Evolutionary conservation across 192 early-diverging fungal genomes (phyloP).

Genomic region (Umbelopsis isabellina): DNA sequence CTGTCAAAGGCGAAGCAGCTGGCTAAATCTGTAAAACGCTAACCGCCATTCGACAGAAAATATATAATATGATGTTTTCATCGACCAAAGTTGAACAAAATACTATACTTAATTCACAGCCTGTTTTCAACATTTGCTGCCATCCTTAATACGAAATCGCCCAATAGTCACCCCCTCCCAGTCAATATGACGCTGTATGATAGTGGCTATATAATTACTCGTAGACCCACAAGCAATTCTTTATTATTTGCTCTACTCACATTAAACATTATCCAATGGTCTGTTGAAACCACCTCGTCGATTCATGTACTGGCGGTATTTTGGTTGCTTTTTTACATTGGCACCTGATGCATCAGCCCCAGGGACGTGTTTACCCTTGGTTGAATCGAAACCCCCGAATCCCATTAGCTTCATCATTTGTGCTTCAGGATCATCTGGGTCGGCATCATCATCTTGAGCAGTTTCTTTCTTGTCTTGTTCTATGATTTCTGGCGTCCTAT

Average conservation of each 20-base stretch:
- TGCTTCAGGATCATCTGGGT: slow-evolving; percentile 64
- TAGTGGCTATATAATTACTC: too few relatives aligned
- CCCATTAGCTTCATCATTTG: slow-evolving; percentile 89
- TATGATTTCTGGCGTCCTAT: background rate
- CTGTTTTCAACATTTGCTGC: too few relatives aligned
- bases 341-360: slow-evolving; percentile 75
- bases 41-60: background rate
- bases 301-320: slow-evolving; percentile 96
- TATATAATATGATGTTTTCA: too few relatives aligned
- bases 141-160: too few relatives aligned
- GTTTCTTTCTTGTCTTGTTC: background rate
- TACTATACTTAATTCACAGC: too few relatives aligned
- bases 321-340: slow-evolving; percentile 83
- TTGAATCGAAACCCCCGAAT: slow-evolving; percentile 85
- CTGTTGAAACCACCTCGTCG: slow-evolving; percentile 88
- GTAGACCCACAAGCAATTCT: too few relatives aligned
- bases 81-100: too few relatives aligned
- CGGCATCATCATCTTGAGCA: slow-evolving; percentile 19
- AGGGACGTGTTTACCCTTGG: slow-evolving; percentile 80
- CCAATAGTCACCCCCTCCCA: too few relatives aligned
- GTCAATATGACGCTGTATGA: too few relatives aligned
- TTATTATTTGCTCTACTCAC: background rate
- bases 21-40: background rate
- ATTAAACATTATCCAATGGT: slow-evolving; percentile 17
- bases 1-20: background rate